Conservation (phyloP, 31 red algal species). For the Porphyra umbilicalis region DNA sequence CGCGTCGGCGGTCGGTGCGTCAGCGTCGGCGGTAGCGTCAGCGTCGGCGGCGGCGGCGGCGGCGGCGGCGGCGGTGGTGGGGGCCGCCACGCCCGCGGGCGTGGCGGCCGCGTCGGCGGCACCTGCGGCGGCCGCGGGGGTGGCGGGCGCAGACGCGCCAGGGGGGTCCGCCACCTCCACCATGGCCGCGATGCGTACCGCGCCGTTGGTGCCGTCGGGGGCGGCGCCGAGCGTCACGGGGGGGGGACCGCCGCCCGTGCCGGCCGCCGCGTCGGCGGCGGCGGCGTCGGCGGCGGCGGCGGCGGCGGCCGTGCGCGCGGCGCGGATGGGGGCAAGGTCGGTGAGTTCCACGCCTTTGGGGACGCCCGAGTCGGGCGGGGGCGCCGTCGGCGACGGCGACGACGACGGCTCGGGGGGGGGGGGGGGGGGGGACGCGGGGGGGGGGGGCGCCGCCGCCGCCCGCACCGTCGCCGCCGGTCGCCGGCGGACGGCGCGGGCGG, state of each 20-base stretch:
- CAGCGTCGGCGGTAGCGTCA: neutral
- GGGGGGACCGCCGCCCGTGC: neutral
- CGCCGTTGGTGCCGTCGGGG: neutral
- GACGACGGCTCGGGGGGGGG: neutral
- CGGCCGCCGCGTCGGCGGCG: neutral
- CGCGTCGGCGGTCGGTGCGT: neutral
- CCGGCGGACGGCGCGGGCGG: neutral
- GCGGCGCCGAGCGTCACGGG: neutral
- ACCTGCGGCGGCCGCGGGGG: neutral
- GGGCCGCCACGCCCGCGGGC: neutral
- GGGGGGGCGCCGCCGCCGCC: neutral
- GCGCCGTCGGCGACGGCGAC: neutral
- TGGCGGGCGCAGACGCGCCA: neutral
- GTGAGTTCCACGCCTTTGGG: neutral
- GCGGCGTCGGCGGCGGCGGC: neutral
- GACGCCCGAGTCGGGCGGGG: neutral
- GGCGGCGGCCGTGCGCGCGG: neutral
- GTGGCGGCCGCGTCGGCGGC: neutral
- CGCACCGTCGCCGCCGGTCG: neutral
- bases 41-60: neutral
- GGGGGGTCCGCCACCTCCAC: neutral
- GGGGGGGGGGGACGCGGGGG: neutral
- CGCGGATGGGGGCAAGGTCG: neutral
- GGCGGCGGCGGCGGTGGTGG: neutral
- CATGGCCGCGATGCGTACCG: neutral